phyloP scores from a whole-genome alignment of 148 eudicot genomes.

The Dianthus caryophyllus region DNA sequence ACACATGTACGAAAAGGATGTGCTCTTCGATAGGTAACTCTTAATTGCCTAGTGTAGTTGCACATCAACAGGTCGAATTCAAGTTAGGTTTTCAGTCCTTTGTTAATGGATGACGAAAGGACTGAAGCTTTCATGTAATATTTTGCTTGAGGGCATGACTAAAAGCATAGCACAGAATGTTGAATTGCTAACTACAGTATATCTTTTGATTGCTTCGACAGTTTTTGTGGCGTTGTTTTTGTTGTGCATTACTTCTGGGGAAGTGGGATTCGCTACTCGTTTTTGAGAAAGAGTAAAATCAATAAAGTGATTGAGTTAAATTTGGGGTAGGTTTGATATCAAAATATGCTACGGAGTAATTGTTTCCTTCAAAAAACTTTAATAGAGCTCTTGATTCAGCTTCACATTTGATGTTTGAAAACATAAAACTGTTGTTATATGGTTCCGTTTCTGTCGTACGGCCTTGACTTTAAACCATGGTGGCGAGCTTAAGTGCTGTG shows the following conservation, averaged over 20 bases:
- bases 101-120: neutral
- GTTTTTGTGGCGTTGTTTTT: neutral
- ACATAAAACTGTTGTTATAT: too few species aligned
- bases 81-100: neutral
- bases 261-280: too few species aligned
- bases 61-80: neutral
- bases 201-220: neutral
- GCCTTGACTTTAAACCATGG: too few species aligned
- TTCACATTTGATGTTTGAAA: too few species aligned
- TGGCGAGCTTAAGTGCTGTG: slow-evolving; percentile 1
- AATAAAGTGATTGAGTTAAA: neutral
- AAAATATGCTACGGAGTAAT: neutral
- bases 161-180: neutral
- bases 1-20: neutral
- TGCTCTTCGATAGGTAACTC: too few species aligned
- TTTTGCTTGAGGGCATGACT: neutral
- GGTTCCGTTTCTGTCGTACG: too few species aligned
- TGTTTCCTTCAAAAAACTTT: too few species aligned
- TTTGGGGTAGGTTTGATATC: neutral
- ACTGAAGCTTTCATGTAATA: neutral
- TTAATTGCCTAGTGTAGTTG: too few species aligned
- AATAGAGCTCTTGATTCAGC: too few species aligned
- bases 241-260: neutral
- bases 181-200: neutral
- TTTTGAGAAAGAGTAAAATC: neutral